These are phyloP conservation scores for Pestalotiopsis sp. DNA, from an alignment of 2,329 filamentous ascomycete genomes.

Conservation along the genomic window DNA sequence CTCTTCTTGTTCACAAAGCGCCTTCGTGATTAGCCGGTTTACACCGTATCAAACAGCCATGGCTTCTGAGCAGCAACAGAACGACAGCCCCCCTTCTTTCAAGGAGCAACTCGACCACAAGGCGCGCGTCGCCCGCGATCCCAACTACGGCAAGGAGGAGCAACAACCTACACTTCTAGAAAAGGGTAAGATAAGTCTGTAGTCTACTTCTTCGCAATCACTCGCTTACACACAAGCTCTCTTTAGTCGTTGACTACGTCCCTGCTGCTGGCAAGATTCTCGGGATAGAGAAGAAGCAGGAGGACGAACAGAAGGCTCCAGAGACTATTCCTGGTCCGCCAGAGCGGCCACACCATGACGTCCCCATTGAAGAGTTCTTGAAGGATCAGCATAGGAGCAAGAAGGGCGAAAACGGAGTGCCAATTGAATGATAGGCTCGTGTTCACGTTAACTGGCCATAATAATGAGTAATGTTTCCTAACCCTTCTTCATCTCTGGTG, in stretches of 20 bases:
- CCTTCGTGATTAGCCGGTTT: not conserved
- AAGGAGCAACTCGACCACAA: slow-evolving; percentile 49
- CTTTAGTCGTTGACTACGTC: slow-evolving; percentile 45
- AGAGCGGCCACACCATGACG: slow-evolving; percentile 47
- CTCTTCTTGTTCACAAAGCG: not conserved
- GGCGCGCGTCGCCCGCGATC: slow-evolving; percentile 37
- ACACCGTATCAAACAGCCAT: not conserved
- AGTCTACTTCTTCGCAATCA: not conserved
- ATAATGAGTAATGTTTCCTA: not conserved
- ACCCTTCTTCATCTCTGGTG: too few relatives aligned
- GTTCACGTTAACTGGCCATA: not conserved
- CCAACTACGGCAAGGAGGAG: slow-evolving; percentile 24
- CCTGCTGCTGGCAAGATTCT: slow-evolving; percentile 46
- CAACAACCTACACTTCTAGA: slow-evolving; percentile 41
- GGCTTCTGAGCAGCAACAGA: not conserved
- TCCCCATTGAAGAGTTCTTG: slow-evolving; percentile 55
- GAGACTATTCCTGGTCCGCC: slow-evolving; percentile 38
- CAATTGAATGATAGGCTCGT: not conserved
- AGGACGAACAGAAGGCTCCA: slow-evolving; percentile 22
- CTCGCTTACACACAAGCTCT: not conserved
- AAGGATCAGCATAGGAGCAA: slow-evolving; percentile 56
- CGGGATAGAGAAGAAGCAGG: slow-evolving; percentile 33
- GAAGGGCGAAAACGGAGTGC: slow-evolving; percentile 19
- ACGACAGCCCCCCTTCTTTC: slow-evolving; percentile 26
- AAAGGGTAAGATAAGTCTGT: slow-evolving; percentile 43